Conservation (phyloP, 1,284 basidiomycete species). For the Mixia osmundae region DNA sequence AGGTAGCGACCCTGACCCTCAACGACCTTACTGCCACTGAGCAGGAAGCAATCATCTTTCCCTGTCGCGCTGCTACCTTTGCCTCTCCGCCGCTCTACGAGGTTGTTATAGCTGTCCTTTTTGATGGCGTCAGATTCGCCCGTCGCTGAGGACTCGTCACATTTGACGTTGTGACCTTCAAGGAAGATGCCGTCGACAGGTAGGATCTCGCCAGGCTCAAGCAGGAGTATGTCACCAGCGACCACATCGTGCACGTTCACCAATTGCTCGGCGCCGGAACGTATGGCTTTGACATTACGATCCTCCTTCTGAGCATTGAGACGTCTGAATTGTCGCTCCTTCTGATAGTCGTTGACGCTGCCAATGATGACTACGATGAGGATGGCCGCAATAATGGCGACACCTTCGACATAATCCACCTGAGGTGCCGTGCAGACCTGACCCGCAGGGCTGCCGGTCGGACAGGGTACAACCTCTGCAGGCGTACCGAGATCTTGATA, state of each 20-base stretch:
- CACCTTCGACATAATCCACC: slow-evolving; percentile 91
- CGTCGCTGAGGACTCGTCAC: slow-evolving; percentile 89
- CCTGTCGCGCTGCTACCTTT: slow-evolving; percentile 20
- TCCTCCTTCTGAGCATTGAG: slow-evolving; percentile 93
- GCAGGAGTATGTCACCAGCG: slow-evolving; percentile 71
- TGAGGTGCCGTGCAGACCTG: slow-evolving; percentile 19
- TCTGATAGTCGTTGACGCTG: slow-evolving; percentile 83
- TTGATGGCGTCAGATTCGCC: slow-evolving; percentile 89
- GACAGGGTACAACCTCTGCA: slow-evolving; percentile 29
- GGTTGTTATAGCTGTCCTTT: slow-evolving; percentile 60
- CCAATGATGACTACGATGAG: slow-evolving; percentile 66
- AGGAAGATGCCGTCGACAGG: slow-evolving; percentile 91
- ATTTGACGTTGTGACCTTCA: slow-evolving; percentile 74
- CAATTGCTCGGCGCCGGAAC: slow-evolving; percentile 50
- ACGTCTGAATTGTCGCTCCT: slow-evolving; percentile 79
- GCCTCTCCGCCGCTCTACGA: slow-evolving; percentile 26
- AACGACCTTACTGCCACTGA: slow-evolving; percentile 81
- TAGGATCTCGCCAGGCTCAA: slow-evolving; percentile 87
- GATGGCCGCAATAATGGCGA: slow-evolving; percentile 81
- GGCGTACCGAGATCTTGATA: slow-evolving; percentile 73
- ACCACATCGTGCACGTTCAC: slow-evolving; percentile 75
- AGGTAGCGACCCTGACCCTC: slow-evolving; percentile 89
- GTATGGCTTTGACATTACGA: slow-evolving; percentile 72
- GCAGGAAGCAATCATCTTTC: slow-evolving; percentile 76
- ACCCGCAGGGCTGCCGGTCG: slow-evolving; percentile 19